These are phyloP conservation scores for Hypoxylon sp. DNA, from an alignment of 2,329 filamentous ascomycete genomes.

Conservation along the genomic window DNA sequence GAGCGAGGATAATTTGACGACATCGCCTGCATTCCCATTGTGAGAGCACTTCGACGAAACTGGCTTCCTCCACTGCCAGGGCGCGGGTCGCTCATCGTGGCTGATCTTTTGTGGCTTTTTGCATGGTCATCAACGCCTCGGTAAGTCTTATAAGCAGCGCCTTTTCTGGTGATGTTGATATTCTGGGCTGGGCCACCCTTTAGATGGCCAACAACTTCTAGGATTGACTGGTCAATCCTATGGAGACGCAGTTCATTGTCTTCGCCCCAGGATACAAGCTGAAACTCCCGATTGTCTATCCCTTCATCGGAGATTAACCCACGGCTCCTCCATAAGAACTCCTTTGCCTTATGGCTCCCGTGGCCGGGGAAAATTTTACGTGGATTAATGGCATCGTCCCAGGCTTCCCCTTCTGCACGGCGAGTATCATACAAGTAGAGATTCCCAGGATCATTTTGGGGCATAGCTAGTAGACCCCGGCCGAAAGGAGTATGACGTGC, in stretches of 20 bases:
- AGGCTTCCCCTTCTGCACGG: slow-evolving; percentile 59
- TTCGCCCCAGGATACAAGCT: slow-evolving; percentile 91
- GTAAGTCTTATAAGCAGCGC: slow-evolving; percentile 87
- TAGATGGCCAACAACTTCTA: slow-evolving; percentile 78
- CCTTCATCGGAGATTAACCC: slow-evolving; percentile 74
- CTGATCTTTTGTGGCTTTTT: slow-evolving; percentile 68
- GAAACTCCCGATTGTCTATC: slow-evolving; percentile 88
- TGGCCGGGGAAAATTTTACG: slow-evolving; percentile 72
- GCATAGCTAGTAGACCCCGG: slow-evolving; percentile 87
- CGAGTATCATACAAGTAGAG: slow-evolving; percentile 85
- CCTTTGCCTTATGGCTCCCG: slow-evolving; percentile 79
- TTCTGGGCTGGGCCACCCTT: slow-evolving; percentile 75
- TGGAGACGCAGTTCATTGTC: slow-evolving; percentile 87
- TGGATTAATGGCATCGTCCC: slow-evolving; percentile 61
- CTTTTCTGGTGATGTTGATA: slow-evolving; percentile 83
- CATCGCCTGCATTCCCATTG: slow-evolving; percentile 60
- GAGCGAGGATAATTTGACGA: slow-evolving; percentile 55
- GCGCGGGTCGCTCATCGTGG: slow-evolving; percentile 72
- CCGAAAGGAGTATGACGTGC: slow-evolving; percentile 93
- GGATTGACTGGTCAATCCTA: slow-evolving; percentile 72
- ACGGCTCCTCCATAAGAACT: slow-evolving; percentile 89
- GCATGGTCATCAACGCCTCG: slow-evolving; percentile 74
- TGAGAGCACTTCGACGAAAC: slow-evolving; percentile 59
- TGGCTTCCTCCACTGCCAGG: slow-evolving; percentile 59
- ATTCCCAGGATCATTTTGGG: slow-evolving; percentile 86